These are phyloP conservation scores for Alnus glutinosa DNA, from an alignment of 306 rosid species.

Conservation along the genomic window DNA sequence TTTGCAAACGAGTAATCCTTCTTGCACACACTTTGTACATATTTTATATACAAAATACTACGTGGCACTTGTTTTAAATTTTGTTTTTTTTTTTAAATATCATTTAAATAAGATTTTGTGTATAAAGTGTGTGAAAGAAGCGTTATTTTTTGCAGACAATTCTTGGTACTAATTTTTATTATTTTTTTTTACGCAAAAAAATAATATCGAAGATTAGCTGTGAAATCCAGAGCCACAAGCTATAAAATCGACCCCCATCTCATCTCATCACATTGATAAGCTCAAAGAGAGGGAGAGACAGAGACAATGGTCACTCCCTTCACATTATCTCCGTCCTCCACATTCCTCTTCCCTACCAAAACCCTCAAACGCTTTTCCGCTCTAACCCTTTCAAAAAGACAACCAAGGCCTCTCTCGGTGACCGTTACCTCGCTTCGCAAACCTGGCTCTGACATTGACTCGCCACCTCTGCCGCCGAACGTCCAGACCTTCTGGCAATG, in stretches of 20 bases:
- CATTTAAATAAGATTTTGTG: too few species aligned
- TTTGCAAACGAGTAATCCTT: too few species aligned
- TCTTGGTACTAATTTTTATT: too few species aligned
- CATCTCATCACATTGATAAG: neutral
- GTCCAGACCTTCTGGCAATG: slow-evolving; percentile 85
- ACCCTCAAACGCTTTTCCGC: slow-evolving; percentile 23
- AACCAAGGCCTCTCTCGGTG: slow-evolving; percentile 33
- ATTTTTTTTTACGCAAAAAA: too few species aligned
- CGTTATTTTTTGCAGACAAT: too few species aligned
- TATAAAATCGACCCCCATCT: neutral
- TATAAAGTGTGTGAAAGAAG: too few species aligned
- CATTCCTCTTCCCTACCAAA: slow-evolving; percentile 23
- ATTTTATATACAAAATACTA: too few species aligned
- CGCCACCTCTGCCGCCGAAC: slow-evolving; percentile 49
- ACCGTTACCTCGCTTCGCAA: slow-evolving; percentile 36
- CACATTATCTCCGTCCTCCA: slow-evolving; percentile 34
- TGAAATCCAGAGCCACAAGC: slow-evolving; percentile 31
- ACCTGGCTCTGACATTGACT: slow-evolving; percentile 40
- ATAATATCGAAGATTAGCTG: too few species aligned
- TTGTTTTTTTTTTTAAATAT: too few species aligned
- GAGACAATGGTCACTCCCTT: slow-evolving; percentile 39
- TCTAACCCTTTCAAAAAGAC: neutral
- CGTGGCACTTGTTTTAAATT: too few species aligned
- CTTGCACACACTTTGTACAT: too few species aligned
- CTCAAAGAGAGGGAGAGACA: neutral